Percentiles rank a stretch among this genome's conserved stretches.
Evolutionary conservation across 1,284 basidiomycete genomes (phyloP).

Genomic region (Moesziomyces aphidis): DNA sequence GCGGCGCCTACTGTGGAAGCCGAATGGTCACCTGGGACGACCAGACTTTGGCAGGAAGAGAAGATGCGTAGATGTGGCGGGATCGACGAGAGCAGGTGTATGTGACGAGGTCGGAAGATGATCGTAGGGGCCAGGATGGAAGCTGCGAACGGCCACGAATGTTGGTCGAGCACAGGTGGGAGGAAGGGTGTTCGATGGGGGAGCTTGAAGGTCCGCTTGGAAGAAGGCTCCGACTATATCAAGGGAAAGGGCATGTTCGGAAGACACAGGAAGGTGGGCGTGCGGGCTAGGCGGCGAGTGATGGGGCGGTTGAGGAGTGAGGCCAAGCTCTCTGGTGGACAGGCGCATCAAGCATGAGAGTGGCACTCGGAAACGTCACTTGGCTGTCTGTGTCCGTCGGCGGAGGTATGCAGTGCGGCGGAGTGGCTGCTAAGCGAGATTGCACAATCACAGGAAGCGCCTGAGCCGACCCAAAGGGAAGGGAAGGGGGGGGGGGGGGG

Average conservation of each 20-base stretch:
- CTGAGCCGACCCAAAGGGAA: background rate
- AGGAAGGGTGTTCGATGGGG: background rate
- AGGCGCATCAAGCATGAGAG: slow-evolving; percentile 5
- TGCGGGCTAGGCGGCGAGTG: background rate
- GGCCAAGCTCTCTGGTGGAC: too few relatives aligned
- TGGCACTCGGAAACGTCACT: slow-evolving; percentile 5
- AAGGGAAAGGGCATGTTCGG: background rate
- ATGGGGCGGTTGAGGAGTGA: background rate
- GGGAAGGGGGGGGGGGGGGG: too few relatives aligned
- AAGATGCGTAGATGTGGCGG: too few relatives aligned
- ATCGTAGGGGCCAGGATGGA: too few relatives aligned
- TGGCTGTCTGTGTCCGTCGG: background rate
- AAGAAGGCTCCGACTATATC: slow-evolving; percentile 11
- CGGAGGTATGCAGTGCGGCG: slow-evolving; percentile 10
- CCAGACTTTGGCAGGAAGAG: too few relatives aligned
- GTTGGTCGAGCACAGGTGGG: background rate
- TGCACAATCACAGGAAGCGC: slow-evolving; percentile 17
- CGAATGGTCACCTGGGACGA: too few relatives aligned
- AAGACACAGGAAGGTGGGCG: background rate
- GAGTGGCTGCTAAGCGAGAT: slow-evolving; percentile 1
- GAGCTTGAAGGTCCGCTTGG: too few relatives aligned
- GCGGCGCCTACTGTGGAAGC: slow-evolving; percentile 1
- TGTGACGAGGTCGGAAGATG: too few relatives aligned
- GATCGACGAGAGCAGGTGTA: too few relatives aligned
- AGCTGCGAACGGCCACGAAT: too few relatives aligned